Evolutionary conservation across 768 basidiomycete genomes (phyloP).

Genomic region (Leccinum broughii): DNA sequence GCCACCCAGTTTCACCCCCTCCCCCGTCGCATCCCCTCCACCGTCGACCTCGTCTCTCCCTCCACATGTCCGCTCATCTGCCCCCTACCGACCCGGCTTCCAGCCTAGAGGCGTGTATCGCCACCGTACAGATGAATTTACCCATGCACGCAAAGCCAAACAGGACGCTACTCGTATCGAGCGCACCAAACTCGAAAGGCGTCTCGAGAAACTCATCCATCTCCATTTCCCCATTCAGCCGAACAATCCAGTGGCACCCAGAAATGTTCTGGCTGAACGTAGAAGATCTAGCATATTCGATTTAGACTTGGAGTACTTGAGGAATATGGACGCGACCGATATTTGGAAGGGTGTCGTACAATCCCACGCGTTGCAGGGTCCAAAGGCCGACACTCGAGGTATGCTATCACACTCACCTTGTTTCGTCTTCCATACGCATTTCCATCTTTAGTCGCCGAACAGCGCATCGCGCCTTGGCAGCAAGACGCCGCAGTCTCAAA

Average conservation of each 20-base stretch:
- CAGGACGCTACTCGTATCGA: constrained; percentile 64
- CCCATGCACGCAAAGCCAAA: constrained; percentile 38
- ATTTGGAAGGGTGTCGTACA: constrained; percentile 67
- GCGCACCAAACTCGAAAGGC: constrained; percentile 77
- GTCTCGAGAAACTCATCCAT: constrained; percentile 83
- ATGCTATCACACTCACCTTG: constrained; percentile 14
- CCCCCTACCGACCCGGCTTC: constrained; percentile 88
- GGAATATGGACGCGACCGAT: constrained; percentile 63
- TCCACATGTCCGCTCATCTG: constrained; percentile 29
- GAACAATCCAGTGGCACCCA: constrained; percentile 13
- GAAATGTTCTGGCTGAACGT: constrained; percentile 19
- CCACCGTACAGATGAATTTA: constrained; percentile 81
- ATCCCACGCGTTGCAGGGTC: constrained; percentile 41
- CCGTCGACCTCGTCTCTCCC: constrained; percentile 24
- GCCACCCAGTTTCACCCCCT: constrained; percentile 18
- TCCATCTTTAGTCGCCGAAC: constrained; percentile 64
- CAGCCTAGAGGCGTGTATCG: constrained; percentile 87
- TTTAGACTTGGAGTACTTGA: constrained; percentile 56
- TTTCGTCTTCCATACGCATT: constrained; percentile 3
- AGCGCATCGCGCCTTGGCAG: constrained; percentile 94
- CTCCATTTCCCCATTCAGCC: constrained; percentile 58
- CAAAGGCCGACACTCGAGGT: constrained; percentile 74
- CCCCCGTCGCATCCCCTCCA: constrained; percentile 28
- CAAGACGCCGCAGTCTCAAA: constrained; percentile 72
- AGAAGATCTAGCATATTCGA: constrained; percentile 75